Percentiles rank a stretch among this genome's conserved stretches.
These are phyloP conservation scores for Obelidium mucronatum DNA, from an alignment of 192 early-diverging fungal species.

Conservation along the genomic window DNA sequence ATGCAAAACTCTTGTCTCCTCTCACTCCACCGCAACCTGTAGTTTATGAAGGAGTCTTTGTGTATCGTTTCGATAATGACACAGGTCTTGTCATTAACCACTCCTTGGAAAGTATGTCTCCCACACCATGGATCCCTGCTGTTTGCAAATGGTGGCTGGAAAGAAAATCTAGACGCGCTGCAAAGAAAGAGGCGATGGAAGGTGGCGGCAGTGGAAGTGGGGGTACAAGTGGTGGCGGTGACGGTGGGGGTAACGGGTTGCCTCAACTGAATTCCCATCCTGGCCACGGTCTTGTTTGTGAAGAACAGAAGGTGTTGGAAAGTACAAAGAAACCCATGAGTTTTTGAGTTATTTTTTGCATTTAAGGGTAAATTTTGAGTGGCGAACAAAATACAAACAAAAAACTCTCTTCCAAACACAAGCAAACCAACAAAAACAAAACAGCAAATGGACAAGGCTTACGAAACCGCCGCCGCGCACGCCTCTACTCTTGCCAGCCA, in stretches of 20 bases:
- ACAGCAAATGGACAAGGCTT: no score
- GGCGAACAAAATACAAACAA: no score
- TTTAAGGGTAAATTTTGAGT: no score
- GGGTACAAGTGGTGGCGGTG: neutral
- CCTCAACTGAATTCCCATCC: constrained; percentile 18
- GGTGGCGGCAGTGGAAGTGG: neutral
- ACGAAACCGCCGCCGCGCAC: no score
- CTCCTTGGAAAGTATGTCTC: constrained; percentile 44
- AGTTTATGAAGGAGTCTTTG: constrained; percentile 53
- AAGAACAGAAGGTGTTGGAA: no score
- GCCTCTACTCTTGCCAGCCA: no score
- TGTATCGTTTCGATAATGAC: constrained; percentile 44
- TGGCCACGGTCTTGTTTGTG: no score
- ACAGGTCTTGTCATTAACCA: constrained; percentile 42
- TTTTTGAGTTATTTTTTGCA: no score
- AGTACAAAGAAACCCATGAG: no score
- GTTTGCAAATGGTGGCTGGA: constrained; percentile 38
- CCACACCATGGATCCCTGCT: constrained; percentile 38
- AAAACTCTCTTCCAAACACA: no score
- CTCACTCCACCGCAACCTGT: constrained; percentile 30
- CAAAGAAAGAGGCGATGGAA: neutral
- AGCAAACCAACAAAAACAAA: no score
- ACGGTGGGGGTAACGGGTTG: neutral
- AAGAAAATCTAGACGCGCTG: neutral
- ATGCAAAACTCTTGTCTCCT: constrained; percentile 13